Base-by-base conservation (phyloP, 2,329 filamentous ascomycete species). In the Rhytidhysteron rufulum region DNA sequence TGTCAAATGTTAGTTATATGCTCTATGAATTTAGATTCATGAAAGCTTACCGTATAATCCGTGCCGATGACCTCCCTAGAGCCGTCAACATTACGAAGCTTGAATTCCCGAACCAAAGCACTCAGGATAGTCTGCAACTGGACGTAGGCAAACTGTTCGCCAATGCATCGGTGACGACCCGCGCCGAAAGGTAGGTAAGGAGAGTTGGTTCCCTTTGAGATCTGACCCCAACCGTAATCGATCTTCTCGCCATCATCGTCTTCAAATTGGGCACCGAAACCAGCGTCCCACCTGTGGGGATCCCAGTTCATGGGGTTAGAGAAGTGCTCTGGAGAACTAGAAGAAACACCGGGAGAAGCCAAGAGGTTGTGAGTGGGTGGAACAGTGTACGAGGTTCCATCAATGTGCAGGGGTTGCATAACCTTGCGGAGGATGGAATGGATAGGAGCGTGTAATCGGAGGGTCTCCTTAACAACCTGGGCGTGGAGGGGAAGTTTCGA, bases 111-210 rank as follows among this genome's bases (percentile, higher is more conserved):
- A 30, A 95, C 85, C 50, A 90, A 71, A 43, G 82, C 82, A 37
- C 83, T 88, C 10, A 84, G 73, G 51, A 97, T 94, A 32, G 88
- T 89, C 62, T 90, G 85, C 47, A 97, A 74, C 70, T 97, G 91
- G 42, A 94, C 77, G 63, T 94, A 95, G 53, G 91, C 91, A 65
- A 96, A 97, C 60, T 95, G 88, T 75, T 97, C 91, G 50, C 91
- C 91, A 60, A 97, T 96, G 69, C 91, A 97, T 51, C 91, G 78
- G 69, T 97, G 91, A 52, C 91, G 78, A 31, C 91, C 91, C 21
- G 90, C 91, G 43, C 91, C 91, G 61, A 97, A 97, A 2, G 91
- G 91, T 34, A 97, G 79, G 65, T 96, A 97, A 0, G 91, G 90
- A 38, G 86, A 94, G 44, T 80, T 81, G 11, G 88, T 84, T 41